These are phyloP conservation scores for Solidago caesia DNA, from an alignment of 129 eudicot species.

Conservation along the genomic window DNA sequence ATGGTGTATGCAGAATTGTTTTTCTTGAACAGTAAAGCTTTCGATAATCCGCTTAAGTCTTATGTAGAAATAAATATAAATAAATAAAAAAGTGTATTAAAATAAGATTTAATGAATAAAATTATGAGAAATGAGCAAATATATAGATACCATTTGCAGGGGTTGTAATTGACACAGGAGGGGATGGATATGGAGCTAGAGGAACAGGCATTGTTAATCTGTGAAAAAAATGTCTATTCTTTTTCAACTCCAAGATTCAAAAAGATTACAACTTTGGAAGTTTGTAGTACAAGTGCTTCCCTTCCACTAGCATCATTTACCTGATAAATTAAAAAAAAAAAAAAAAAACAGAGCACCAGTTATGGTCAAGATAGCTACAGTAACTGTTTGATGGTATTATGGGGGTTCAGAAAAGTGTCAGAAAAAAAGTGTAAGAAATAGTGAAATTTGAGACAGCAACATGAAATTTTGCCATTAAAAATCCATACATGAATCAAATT, in stretches of 20 bases:
- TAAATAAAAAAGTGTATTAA: constrained; percentile 2
- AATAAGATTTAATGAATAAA: neutral
- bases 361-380: constrained; percentile 32
- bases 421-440: constrained; percentile 10
- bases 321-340: constrained; percentile 22
- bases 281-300: constrained; percentile 20
- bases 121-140: neutral
- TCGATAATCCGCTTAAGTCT: neutral
- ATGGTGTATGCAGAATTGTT: neutral
- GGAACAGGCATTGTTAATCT: constrained; percentile 75
- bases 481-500: constrained; percentile 23
- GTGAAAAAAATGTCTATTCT: constrained; percentile 10
- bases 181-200: constrained; percentile 85
- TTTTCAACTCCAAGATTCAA: constrained; percentile 34
- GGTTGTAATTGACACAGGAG: constrained; percentile 56
- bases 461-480: constrained; percentile 33
- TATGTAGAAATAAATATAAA: neutral
- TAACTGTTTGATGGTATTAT: constrained; percentile 25
- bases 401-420: constrained; percentile 27
- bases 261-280: constrained; percentile 34
- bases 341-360: neutral
- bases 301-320: constrained; percentile 38
- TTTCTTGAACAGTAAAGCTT: constrained; percentile 5
- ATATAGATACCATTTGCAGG: constrained; percentile 59
- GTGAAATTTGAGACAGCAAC: constrained; percentile 22